Percentiles rank a stretch among this genome's conserved stretches.
phyloP scores from a whole-genome alignment of 176 grass and related monocot genomes.

The Lolium perenne region DNA sequence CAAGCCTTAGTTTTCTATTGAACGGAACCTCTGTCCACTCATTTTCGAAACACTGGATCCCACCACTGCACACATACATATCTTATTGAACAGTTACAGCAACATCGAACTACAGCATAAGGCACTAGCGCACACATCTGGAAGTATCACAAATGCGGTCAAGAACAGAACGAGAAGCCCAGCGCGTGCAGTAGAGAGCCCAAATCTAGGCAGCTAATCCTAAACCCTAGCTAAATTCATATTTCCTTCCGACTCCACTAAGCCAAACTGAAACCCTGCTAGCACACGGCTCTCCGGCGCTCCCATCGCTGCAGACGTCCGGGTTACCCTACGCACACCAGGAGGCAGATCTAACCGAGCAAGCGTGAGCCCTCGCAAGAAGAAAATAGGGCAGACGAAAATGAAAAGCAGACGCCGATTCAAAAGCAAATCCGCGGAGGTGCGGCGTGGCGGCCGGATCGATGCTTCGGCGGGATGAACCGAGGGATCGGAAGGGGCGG shows the following conservation, averaged over 20 bases:
- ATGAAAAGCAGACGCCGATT: not conserved
- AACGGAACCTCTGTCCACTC: not conserved
- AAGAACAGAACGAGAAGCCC: not conserved
- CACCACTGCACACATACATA: not conserved
- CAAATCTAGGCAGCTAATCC: constrained; percentile 11
- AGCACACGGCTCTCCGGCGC: not conserved
- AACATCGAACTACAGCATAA: not conserved
- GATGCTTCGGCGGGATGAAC: not conserved
- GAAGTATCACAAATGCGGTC: not conserved
- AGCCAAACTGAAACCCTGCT: not conserved
- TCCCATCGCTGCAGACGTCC: not conserved
- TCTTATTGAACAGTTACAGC: not conserved
- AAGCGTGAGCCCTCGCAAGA: not conserved
- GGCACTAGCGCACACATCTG: not conserved
- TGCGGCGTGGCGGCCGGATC: constrained; percentile 26
- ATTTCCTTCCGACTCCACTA: not conserved
- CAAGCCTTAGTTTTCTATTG: not conserved
- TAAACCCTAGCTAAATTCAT: constrained; percentile 50
- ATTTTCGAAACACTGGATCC: constrained; percentile 11
- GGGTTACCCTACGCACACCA: not conserved
- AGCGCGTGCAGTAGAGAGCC: not conserved
- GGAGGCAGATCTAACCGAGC: constrained; percentile 35
- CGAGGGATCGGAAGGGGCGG: not conserved
- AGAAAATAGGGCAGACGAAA: not conserved
- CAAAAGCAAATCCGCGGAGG: not conserved